Conservation (phyloP, 768 basidiomycete species). For the Amanita pallidorosea region DNA sequence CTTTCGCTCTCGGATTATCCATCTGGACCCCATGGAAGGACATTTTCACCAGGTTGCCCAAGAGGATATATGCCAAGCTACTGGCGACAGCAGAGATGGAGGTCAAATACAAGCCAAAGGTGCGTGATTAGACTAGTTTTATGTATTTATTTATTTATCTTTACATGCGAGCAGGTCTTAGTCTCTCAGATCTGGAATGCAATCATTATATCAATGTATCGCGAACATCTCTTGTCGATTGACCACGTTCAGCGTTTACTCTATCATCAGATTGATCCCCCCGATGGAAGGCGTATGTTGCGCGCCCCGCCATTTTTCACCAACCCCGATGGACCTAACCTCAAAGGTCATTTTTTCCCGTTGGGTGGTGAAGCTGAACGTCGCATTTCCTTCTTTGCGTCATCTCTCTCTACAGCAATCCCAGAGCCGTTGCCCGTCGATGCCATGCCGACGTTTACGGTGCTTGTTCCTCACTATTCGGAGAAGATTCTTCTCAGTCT, state of each 20-base stretch:
- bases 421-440: constrained; percentile 95
- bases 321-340: constrained; percentile 65
- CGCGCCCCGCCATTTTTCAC: constrained; percentile 99
- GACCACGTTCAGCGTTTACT: constrained; percentile 96
- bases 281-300: constrained; percentile 82
- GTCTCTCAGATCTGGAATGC: constrained; percentile 99
- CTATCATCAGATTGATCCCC: constrained; percentile 92
- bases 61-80: constrained; percentile 96
- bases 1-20: constrained; percentile 86
- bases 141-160: no score
- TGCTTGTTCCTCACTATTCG: constrained; percentile 96
- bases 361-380: constrained; percentile 91
- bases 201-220: constrained; percentile 99
- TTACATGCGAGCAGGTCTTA: constrained; percentile 63
- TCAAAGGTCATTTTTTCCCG: constrained; percentile 86
- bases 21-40: constrained; percentile 99
- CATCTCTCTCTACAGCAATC: constrained; percentile 89
- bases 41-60: constrained; percentile 90
- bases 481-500: constrained; percentile 97
- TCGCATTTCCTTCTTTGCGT: constrained; percentile 97
- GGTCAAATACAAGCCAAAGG: constrained; percentile 99
- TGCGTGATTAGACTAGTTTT: constrained; percentile 13
- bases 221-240: constrained; percentile 95
- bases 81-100: constrained; percentile 97
- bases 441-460: constrained; percentile 99